Evolutionary conservation across 345 rosid genomes (phyloP), one percentile per base, ranked within the genome.

Genomic region (Microcos paniculata): DNA sequence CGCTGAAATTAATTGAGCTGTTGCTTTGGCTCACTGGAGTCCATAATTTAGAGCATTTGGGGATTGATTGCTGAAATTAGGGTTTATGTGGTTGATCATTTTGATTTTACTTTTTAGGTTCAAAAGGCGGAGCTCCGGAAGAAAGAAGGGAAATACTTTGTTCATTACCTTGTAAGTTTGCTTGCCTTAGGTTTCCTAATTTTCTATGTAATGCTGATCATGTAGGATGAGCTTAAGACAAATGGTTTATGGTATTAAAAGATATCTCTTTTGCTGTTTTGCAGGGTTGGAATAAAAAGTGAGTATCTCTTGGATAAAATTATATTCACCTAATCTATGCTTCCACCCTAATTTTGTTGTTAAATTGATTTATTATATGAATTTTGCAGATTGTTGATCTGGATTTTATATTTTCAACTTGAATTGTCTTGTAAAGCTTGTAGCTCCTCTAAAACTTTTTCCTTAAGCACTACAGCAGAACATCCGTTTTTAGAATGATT

Each of bases 241-340:
- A 8, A 26, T 8, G 13, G 1, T 24, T 67, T 26, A 23, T 80
- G 70, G 35, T 81, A 43, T 67, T 77, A 61, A 82, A 46, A 86
- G 77, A 79, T 82, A 40, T 52, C 48, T 13, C 35, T 14, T 72
- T 84, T 58, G 72, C 62, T 84, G 62, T 85, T 69, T 83, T 90
- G 82, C 97, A 95, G 97, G 98, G 99, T 74, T 95, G 99, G 99
- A 95, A 90, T 86, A 95, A 93, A 89, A 93, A 93, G 97, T 90
- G 88, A 90, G 99, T 89, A 71, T 79, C 77, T 52, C 43, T 71
- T 77, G 65, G 52, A 59, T 75, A 80, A 35, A 61, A 31, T 70
- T 68, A 51, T 71, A 31, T 55, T n/a, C 33, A 1, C 13, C 24
- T 28, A 49, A 30, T 11, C 59, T 30, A 69, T 28, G 58, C 49